Conservation (phyloP, 2,329 filamentous ascomycete species). For the Septoria petroselini region DNA sequence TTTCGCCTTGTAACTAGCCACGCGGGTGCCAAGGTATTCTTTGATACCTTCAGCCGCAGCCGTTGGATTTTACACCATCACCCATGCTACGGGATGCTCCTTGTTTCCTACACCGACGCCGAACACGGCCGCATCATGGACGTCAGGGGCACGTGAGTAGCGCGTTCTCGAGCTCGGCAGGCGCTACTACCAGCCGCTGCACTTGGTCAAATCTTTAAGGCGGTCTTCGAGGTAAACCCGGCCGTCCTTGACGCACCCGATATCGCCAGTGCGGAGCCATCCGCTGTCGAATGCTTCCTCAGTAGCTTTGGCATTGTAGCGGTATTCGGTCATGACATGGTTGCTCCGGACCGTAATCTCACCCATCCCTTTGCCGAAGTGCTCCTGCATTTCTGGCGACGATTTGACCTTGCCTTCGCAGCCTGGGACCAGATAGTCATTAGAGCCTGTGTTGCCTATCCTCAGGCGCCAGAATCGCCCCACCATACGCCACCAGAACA, state of each 20-base stretch:
- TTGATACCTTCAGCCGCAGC: constrained; percentile 32
- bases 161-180: constrained; percentile 35
- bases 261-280: constrained; percentile 91
- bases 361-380: constrained; percentile 10
- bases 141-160: constrained; percentile 22
- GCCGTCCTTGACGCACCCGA: constrained; percentile 33
- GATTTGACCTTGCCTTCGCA: constrained; percentile 31
- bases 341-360: constrained; percentile 44
- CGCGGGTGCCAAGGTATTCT: constrained; percentile 30
- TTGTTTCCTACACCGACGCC: constrained; percentile 19
- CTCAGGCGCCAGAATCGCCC: constrained; percentile 47
- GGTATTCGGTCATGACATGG: constrained; percentile 45
- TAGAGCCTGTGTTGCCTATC: constrained; percentile 46
- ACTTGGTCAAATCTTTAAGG: constrained; percentile 38
- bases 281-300: constrained; percentile 46
- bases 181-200: constrained; percentile 20
- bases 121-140: constrained; percentile 34
- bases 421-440: constrained; percentile 47
- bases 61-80: constrained; percentile 16
- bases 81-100: constrained; percentile 26
- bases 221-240: constrained; percentile 37
- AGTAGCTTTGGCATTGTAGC: constrained; percentile 33
- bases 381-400: constrained; percentile 24
- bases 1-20: constrained; percentile 41
- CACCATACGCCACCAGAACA: constrained; percentile 49